A percentile compares a stretch with the other conserved stretches of the same genome.
Evolutionary conservation across 2,329 filamentous ascomycete species (phyloP).

Genomic region (Paecilomyces formosus): DNA sequence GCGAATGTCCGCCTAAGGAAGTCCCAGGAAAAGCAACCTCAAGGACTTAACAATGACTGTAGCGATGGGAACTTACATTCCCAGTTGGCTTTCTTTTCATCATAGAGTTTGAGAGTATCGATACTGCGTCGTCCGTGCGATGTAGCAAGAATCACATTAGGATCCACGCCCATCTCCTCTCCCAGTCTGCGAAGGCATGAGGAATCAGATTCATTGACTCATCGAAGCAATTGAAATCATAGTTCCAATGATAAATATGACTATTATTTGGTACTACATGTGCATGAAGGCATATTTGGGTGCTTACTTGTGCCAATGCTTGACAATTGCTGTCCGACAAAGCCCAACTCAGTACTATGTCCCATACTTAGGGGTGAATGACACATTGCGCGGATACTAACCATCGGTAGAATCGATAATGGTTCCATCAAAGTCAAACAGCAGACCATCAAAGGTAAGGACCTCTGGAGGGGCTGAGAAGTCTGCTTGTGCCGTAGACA

Average conservation of each 20-base stretch:
- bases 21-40: neutral
- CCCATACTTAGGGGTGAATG: constrained; percentile 24
- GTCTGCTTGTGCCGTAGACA: constrained; percentile 23
- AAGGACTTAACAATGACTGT: neutral
- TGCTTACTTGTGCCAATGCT: constrained; percentile 56
- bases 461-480: constrained; percentile 35
- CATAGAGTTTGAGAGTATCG: constrained; percentile 71
- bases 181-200: constrained; percentile 41
- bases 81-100: constrained; percentile 82
- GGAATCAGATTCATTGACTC: neutral
- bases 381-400: constrained; percentile 12
- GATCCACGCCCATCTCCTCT: constrained; percentile 73
- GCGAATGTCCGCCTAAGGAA: neutral
- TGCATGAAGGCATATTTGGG: neutral
- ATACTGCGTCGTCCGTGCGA: constrained; percentile 88
- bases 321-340: constrained; percentile 51
- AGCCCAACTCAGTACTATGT: constrained; percentile 44
- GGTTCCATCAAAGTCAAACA: constrained; percentile 44
- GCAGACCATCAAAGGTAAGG: constrained; percentile 33
- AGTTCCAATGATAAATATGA: neutral
- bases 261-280: neutral
- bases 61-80: constrained; percentile 60
- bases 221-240: neutral
- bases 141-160: constrained; percentile 76
- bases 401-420: constrained; percentile 42